These are phyloP conservation scores for Teratosphaeria viscida DNA, from an alignment of 2,329 filamentous ascomycete genomes.

Conservation along the genomic window DNA sequence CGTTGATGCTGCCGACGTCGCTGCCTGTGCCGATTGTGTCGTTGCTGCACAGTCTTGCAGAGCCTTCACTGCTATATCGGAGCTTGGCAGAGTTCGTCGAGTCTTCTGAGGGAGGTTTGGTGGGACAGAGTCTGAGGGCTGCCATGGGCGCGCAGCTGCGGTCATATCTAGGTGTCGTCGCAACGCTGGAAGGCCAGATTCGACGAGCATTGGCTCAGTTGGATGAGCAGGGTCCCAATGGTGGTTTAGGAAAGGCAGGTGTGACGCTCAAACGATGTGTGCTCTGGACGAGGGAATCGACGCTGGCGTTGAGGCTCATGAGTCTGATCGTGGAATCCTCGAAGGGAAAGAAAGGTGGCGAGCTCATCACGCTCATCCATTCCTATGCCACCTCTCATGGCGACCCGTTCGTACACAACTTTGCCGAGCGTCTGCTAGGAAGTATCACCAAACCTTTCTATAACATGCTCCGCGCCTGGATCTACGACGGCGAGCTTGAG, in stretches of 20 bases:
- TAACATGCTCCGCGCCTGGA: conserved; percentile 90
- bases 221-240: conserved; percentile 56
- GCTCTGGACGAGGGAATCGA: conserved; percentile 94
- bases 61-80: conserved; percentile 86
- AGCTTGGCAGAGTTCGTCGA: conserved; percentile 73
- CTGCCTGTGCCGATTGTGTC: conserved; percentile 78
- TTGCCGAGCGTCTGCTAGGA: conserved; percentile 77
- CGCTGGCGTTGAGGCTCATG: conserved; percentile 88
- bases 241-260: conserved; percentile 70
- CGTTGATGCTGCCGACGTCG: conserved; percentile 64
- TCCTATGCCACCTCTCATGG: conserved; percentile 87
- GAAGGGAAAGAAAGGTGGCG: conserved; percentile 72
- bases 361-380: conserved; percentile 89
- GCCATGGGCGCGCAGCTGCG: conserved; percentile 77
- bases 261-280: conserved; percentile 93
- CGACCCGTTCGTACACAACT: conserved; percentile 85
- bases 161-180: conserved; percentile 81
- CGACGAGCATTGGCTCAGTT: conserved; percentile 66
- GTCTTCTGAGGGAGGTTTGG: conserved; percentile 67
- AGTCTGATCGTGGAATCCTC: conserved; percentile 90
- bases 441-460: conserved; percentile 93
- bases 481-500: conserved; percentile 95
- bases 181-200: conserved; percentile 87
- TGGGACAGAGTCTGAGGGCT: conserved; percentile 82
- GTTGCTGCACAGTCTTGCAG: conserved; percentile 77